Evolutionary conservation across 768 basidiomycete genomes (phyloP).

Genomic region (Macrolepiota dolichaula): DNA sequence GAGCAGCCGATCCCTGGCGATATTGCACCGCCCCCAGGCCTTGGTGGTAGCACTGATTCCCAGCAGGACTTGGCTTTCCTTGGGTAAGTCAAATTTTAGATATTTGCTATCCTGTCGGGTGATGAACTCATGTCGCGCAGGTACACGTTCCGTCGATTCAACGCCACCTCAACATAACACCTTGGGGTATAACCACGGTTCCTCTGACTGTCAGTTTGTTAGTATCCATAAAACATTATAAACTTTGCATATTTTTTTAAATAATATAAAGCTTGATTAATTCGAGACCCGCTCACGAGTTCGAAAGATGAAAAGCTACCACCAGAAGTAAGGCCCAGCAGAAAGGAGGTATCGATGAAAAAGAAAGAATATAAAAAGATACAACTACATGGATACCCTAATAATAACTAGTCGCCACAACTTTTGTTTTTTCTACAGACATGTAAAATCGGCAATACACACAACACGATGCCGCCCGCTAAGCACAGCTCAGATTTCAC

Average conservation of each 20-base stretch:
- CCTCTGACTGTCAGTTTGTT: background rate
- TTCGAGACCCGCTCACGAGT: background rate
- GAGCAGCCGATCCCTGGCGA: conserved; percentile 58
- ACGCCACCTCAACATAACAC: background rate
- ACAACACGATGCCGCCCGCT: no score
- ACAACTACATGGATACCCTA: background rate
- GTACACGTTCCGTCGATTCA: conserved; percentile 1
- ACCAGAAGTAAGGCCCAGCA: background rate
- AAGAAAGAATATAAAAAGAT: background rate
- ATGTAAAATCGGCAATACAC: no score
- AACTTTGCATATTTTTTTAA: background rate
- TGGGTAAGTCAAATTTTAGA: conserved; percentile 35
- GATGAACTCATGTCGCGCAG: background rate
- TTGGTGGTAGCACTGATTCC: background rate
- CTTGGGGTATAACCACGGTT: background rate
- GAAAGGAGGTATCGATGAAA: background rate
- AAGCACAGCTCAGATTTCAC: no score
- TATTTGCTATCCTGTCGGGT: background rate
- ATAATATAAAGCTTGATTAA: background rate
- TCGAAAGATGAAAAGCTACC: background rate
- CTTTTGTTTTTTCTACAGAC: no score
- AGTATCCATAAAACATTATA: background rate
- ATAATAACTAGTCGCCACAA: no score
- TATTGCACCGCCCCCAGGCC: conserved; percentile 34
- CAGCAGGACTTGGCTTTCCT: conserved; percentile 65